Evolutionary conservation across 805 yeast species (phyloP), one percentile per base, ranked within the genome.

Genomic region (Cyberlindnera nakhonratchasimensis): DNA sequence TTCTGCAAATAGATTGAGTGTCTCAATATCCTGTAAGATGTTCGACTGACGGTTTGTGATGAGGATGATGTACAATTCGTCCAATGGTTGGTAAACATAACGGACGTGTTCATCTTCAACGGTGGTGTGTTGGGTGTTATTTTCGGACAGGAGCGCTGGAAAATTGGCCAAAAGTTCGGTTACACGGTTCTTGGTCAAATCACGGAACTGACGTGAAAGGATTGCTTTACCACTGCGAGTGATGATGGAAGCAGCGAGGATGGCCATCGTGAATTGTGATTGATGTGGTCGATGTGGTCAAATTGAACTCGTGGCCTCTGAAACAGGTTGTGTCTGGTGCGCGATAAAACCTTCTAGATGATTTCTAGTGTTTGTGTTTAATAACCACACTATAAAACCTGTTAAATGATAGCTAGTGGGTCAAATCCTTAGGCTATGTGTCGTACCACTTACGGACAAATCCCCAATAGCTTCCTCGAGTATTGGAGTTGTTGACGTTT

Each of bases 51-150:
- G 80, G 66, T 89, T 91, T 44, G 98, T 91, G 61, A 93, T 82
- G 55, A 93, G 70, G 32, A 95, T 90, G 58, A 93, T 82, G 64
- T 87, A 91, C 44, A 87, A 80, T 53, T 89, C 96, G 62, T 93
- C 99, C 61, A 93, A 75, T 36, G 99, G 97, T 65, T 89, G 96
- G 66, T 88, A 93, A 39, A 93, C 93, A 61, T 87, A 93, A 64
- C 99, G 80, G 29, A 87, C 93, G 52, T 80, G 79, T 39, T 85
- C 95, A 60, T 86, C 95, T 64, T 93, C 99, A 24, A 88, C 93
- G 10, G 95, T 85, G 37, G 98, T 91, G 63, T 90, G 96, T 67
- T 89, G 96, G 32, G 82, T 75, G 37, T 76, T 72, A 19, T 79
- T 74, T 42, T 80, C 79, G 34, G 85, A 72, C 40, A 90, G 76